Percentiles rank a stretch among this genome's conserved stretches.
Evolutionary conservation across 768 basidiomycete genomes (phyloP).

Genomic region (Hysterangium stoloniferum): DNA sequence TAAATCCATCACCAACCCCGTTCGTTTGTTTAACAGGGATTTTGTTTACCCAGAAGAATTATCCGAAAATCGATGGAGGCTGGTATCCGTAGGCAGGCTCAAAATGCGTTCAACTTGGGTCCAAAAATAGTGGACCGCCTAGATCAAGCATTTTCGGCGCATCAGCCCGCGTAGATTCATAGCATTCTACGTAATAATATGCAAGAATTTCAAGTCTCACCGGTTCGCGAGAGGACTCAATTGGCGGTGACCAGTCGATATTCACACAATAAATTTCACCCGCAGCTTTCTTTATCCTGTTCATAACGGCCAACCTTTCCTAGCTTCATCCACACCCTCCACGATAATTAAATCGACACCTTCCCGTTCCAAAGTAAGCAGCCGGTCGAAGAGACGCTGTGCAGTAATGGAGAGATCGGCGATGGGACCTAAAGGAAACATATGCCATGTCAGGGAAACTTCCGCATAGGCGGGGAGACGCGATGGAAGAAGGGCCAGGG

Average conservation of each 20-base stretch:
- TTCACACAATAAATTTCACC: slow-evolving; percentile 38
- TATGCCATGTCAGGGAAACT: background rate
- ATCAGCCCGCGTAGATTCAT: too few species aligned
- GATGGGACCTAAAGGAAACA: slow-evolving; percentile 31
- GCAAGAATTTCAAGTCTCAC: too few species aligned
- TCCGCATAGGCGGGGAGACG: background rate
- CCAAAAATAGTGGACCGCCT: too few species aligned
- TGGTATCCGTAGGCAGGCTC: too few species aligned
- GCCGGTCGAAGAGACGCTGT: slow-evolving; percentile 77
- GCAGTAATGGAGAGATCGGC: slow-evolving; percentile 63
- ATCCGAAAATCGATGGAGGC: too few species aligned
- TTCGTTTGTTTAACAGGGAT: too few species aligned
- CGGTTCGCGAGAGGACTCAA: background rate
- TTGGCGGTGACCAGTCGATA: background rate
- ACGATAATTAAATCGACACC: slow-evolving; percentile 79
- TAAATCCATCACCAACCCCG: too few species aligned
- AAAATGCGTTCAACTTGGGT: too few species aligned
- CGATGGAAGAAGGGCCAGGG: slow-evolving; percentile 27
- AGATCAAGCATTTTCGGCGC: too few species aligned
- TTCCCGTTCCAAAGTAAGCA: slow-evolving; percentile 68
- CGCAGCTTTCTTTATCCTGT: slow-evolving; percentile 86
- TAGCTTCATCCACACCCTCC: slow-evolving; percentile 73
- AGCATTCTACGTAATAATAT: too few species aligned
- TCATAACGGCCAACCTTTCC: slow-evolving; percentile 92
- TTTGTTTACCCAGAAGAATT: too few species aligned